These are phyloP conservation scores for Crassisporium funariophilum DNA, from an alignment of 768 basidiomycete genomes.

Conservation along the genomic window DNA sequence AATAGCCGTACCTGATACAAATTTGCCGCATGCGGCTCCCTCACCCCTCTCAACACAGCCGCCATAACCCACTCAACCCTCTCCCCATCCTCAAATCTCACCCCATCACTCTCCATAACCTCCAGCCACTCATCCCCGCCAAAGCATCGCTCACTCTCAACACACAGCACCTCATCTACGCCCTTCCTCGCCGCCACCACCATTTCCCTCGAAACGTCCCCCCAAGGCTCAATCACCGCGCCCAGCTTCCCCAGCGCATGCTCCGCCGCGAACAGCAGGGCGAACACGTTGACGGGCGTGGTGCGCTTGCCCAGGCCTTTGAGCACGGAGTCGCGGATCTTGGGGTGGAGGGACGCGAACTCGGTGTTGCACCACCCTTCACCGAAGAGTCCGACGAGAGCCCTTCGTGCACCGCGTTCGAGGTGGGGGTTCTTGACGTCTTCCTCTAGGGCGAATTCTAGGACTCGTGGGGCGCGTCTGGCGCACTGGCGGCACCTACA, in stretches of 20 bases:
- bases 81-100: slow-evolving; percentile 76
- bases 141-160: slow-evolving; percentile 65
- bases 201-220: slow-evolving; percentile 67
- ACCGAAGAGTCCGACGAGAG: slow-evolving; percentile 82
- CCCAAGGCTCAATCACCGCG: slow-evolving; percentile 69
- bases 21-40: slow-evolving; percentile 60
- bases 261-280: slow-evolving; percentile 68
- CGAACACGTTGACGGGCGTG: slow-evolving; percentile 65
- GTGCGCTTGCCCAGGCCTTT: slow-evolving; percentile 73
- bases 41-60: slow-evolving; percentile 60
- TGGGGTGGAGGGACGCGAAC: slow-evolving; percentile 69
- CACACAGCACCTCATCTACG: slow-evolving; percentile 64
- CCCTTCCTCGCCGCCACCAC: slow-evolving; percentile 59
- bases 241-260: slow-evolving; percentile 58
- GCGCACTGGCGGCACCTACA: slow-evolving; percentile 87
- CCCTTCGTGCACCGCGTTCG: slow-evolving; percentile 70
- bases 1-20: slow-evolving; percentile 70
- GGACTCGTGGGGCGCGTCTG: slow-evolving; percentile 75
- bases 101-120: slow-evolving; percentile 73
- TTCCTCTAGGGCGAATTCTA: slow-evolving; percentile 75
- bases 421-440: slow-evolving; percentile 79
- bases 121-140: slow-evolving; percentile 70
- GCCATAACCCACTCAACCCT: slow-evolving; percentile 77
- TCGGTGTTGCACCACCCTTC: slow-evolving; percentile 88
- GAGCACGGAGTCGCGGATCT: slow-evolving; percentile 67